Conservation (phyloP, 73 alveolate species). For the Symbiodinium pilosum region DNA sequence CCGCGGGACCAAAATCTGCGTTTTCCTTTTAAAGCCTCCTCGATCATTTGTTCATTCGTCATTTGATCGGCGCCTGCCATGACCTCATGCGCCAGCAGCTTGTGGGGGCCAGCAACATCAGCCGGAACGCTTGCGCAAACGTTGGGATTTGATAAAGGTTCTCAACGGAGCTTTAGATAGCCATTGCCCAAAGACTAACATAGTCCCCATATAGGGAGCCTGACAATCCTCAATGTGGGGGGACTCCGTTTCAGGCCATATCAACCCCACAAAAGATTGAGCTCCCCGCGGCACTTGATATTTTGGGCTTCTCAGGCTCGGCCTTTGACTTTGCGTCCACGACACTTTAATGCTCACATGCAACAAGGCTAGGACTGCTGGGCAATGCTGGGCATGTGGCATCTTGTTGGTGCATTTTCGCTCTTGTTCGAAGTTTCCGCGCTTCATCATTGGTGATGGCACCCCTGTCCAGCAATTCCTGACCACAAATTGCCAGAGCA, state of each 20-base stretch:
- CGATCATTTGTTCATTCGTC: conserved; percentile 85
- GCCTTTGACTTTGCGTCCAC: too few species aligned
- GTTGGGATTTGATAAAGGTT: too few species aligned
- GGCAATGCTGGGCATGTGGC: neutral
- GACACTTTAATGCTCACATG: too few species aligned
- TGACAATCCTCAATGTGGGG: too few species aligned
- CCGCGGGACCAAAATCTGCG: conserved; percentile 29
- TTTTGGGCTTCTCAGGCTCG: conserved; percentile 50
- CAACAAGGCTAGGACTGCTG: neutral
- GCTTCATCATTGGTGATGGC: conserved; percentile 86
- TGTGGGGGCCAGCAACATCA: neutral
- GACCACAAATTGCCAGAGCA: neutral
- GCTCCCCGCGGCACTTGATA: conserved; percentile 57
- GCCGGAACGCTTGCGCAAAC: neutral
- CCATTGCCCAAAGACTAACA: too few species aligned
- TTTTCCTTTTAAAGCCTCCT: conserved; percentile 45
- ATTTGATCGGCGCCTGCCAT: conserved; percentile 85
- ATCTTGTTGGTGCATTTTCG: conserved; percentile 80
- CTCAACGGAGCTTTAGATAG: neutral
- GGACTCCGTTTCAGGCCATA: too few species aligned
- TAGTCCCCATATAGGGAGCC: too few species aligned
- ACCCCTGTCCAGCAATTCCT: conserved; percentile 71
- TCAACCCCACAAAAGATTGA: neutral
- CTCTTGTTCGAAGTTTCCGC: conserved; percentile 75
- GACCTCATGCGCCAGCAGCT: too few species aligned